Percentiles rank a stretch among this genome's conserved stretches.
Evolutionary conservation across 2,329 filamentous ascomycete species (phyloP).

Genomic region (Neofusicoccum sp.): DNA sequence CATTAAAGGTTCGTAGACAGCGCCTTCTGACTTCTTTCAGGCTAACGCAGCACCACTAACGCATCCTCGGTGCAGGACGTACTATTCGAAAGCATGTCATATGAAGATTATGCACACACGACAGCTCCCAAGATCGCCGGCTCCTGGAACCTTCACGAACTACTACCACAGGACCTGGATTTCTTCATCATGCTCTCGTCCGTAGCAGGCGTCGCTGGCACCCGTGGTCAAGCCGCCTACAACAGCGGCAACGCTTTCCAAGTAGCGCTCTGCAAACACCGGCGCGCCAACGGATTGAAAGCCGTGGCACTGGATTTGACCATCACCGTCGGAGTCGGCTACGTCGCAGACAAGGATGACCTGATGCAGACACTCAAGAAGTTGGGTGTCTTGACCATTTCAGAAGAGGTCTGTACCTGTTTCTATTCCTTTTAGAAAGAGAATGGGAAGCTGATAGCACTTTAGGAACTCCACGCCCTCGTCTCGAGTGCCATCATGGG

Average conservation of each 20-base stretch:
- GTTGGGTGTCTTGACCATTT: not conserved
- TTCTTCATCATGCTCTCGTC: slow-evolving; percentile 23
- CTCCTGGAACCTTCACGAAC: slow-evolving; percentile 27
- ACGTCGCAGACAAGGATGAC: not conserved
- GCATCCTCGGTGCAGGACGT: not conserved
- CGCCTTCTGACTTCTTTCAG: too few relatives aligned
- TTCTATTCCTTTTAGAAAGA: not conserved
- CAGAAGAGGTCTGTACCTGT: not conserved
- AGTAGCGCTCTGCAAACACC: slow-evolving; percentile 27
- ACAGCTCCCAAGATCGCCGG: slow-evolving; percentile 28
- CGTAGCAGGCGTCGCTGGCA: slow-evolving; percentile 20
- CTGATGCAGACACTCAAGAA: not conserved
- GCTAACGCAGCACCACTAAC: too few relatives aligned
- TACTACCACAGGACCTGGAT: slow-evolving; percentile 19
- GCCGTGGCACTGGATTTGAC: slow-evolving; percentile 22
- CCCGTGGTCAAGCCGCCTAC: slow-evolving; percentile 29
- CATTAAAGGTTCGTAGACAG: slow-evolving; percentile 18
- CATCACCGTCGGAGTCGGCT: slow-evolving; percentile 27
- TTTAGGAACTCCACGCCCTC: not conserved
- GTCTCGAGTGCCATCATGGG: not conserved
- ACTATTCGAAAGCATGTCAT: slow-evolving; percentile 18
- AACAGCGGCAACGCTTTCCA: slow-evolving; percentile 31
- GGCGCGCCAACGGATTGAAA: slow-evolving; percentile 20
- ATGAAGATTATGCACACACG: slow-evolving; percentile 17
- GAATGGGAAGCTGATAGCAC: not conserved